Conservation (phyloP, 441 rosid species). For the Pelargonium fulgidum region DNA sequence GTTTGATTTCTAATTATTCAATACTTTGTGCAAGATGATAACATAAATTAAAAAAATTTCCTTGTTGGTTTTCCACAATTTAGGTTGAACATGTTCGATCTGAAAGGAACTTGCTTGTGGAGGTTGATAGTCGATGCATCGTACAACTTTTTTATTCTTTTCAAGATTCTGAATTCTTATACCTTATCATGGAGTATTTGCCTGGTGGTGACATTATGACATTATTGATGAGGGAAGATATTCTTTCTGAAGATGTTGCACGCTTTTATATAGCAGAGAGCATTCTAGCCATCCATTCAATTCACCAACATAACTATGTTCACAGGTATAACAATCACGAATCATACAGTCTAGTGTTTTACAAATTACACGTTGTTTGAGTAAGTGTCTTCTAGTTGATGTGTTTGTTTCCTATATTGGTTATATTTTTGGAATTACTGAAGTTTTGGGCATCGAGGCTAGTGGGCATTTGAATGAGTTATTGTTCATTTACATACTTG, state of each 20-base stretch:
- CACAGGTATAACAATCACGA: conserved; percentile 52
- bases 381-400: background rate
- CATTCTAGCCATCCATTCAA: conserved; percentile 84
- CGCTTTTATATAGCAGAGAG: conserved; percentile 89
- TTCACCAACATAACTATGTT: conserved; percentile 81
- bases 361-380: too few relatives aligned
- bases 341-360: background rate
- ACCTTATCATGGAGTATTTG: conserved; percentile 92
- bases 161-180: conserved; percentile 85
- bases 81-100: conserved; percentile 98
- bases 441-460: background rate
- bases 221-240: conserved; percentile 85
- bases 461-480: too few relatives aligned
- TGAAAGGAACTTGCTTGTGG: conserved; percentile 91
- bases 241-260: conserved; percentile 73
- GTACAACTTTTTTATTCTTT: conserved; percentile 93
- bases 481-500: too few relatives aligned
- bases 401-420: background rate
- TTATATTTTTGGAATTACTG: background rate
- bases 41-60: background rate
- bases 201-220: conserved; percentile 99
- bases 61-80: conserved; percentile 1
- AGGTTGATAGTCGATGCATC: conserved; percentile 90
- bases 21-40: background rate
- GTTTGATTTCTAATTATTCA: background rate